These are phyloP conservation scores for Ogataea populi-albae DNA, from an alignment of 805 yeast species.

Conservation along the genomic window DNA sequence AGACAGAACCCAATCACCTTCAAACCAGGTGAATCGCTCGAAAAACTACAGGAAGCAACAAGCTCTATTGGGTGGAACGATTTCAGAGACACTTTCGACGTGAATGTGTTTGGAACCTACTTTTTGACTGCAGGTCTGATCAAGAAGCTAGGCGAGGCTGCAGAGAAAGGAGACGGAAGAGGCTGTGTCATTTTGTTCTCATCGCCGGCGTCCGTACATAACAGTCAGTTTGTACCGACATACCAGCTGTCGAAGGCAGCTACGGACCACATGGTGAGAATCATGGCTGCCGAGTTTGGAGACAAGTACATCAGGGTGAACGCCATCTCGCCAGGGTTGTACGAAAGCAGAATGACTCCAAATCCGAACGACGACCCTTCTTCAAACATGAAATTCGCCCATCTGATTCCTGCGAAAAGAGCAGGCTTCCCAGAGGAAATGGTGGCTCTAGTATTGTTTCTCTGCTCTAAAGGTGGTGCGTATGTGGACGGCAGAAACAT, in stretches of 20 bases:
- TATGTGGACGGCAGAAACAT: constrained; percentile 24
- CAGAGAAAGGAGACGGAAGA: constrained; percentile 22
- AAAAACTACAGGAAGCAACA: constrained; percentile 20
- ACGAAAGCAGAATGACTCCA: constrained; percentile 25
- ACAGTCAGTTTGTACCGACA: constrained; percentile 24
- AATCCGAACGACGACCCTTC: constrained; percentile 19
- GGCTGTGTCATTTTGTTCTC: constrained; percentile 24
- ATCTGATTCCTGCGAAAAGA: constrained; percentile 22
- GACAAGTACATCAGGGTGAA: constrained; percentile 25
- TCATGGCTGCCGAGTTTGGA: constrained; percentile 27
- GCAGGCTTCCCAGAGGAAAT: constrained; percentile 22
- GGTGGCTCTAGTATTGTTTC: constrained; percentile 19
- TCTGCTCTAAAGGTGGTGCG: constrained; percentile 25
- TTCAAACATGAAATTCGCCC: constrained; percentile 19
- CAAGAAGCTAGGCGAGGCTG: constrained; percentile 23
- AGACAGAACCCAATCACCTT: constrained; percentile 19
- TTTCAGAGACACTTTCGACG: constrained; percentile 22
- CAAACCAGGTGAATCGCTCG: constrained; percentile 20
- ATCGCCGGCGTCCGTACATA: constrained; percentile 23
- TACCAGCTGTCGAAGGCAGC: constrained; percentile 23
- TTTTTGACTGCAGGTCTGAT: constrained; percentile 23
- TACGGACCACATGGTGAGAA: constrained; percentile 26
- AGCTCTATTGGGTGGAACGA: constrained; percentile 22
- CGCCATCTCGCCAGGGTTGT: constrained; percentile 25
- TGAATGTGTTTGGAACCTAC: constrained; percentile 25